Evolutionary conservation across 164 flowering plant genomes (phyloP).

Genomic region (Pachysandra terminalis): DNA sequence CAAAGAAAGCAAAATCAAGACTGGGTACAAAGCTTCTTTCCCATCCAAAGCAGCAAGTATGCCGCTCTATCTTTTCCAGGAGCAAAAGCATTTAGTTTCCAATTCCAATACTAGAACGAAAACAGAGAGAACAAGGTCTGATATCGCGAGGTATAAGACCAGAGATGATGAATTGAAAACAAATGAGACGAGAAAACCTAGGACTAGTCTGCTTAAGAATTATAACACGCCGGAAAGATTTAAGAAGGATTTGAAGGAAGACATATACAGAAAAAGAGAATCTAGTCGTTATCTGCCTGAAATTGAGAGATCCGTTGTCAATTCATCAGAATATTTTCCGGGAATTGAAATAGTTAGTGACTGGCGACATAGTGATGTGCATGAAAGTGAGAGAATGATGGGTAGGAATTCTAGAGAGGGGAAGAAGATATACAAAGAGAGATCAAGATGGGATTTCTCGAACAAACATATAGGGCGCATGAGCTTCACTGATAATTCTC

Average conservation of each 20-base stretch:
- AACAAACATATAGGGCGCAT: conserved; percentile 14
- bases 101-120: conserved; percentile 16
- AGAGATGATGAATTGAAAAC: conserved; percentile 18
- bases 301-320: too few species aligned
- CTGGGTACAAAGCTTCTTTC: conserved; percentile 29
- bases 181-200: conserved; percentile 21
- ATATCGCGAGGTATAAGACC: conserved; percentile 20
- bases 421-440: conserved; percentile 16
- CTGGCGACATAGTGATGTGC: background rate
- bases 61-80: conserved; percentile 22
- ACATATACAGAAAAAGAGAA: conserved; percentile 17
- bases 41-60: conserved; percentile 21
- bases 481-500: conserved; percentile 11
- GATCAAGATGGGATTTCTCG: background rate
- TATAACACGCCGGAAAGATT: conserved; percentile 10
- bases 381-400: conserved; percentile 13
- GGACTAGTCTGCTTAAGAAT: conserved; percentile 20
- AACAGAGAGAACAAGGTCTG: conserved; percentile 49
- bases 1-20: conserved; percentile 32
- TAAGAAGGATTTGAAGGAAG: conserved; percentile 16
- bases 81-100: conserved; percentile 20
- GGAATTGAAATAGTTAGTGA: conserved; percentile 18
- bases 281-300: background rate
- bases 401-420: conserved; percentile 12
- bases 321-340: background rate